Evolutionary conservation across 2,329 filamentous ascomycete genomes (phyloP), one percentile per base, ranked within the genome.

Genomic region (Metarhizium album): DNA sequence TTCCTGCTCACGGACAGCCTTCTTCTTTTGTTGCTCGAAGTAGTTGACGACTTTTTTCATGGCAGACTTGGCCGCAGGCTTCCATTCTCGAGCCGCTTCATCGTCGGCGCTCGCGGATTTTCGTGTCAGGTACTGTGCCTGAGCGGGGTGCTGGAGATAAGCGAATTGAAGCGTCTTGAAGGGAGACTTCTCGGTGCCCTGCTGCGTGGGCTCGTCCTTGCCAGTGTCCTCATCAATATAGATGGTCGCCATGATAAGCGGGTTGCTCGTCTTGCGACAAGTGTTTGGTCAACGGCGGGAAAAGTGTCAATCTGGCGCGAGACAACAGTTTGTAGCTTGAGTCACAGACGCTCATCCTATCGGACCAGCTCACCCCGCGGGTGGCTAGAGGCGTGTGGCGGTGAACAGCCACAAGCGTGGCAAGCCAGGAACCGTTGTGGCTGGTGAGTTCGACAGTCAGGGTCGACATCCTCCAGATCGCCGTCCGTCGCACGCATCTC

Each of bases 161-260:
- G 89, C 90, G 64, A 83, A 82, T 57, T 84, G 75, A 45, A 95
- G 78, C 24, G 85, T 82, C 74, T 94, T 91, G 80, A 83, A 95
- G 48, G 90, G 89, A 57, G 82, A 78, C 53, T 75, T 70, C 66
- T 90, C 79, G 55, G 83, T 79, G 61, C 89, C 89, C 58, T 78
- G 73, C 57, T 81, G 79, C 54, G 77, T 67, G 59, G 80, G 68
- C 61, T 86, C 82, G 70, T 93, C 90, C 59, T 78, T 74, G 60
- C 90, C 90, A 58, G 76, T 75, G 60, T 89, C 86, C 59, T 90
- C 86, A 64, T 94, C 88, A 31, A 94, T 58, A 38, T 64, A 64
- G 8, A 65, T 64, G n/a, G 60, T 57, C 37, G 62, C 59, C 62
- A 65, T 77, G 35, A 7, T 29, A 40, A 37, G 24, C 18, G 22